Conservation (phyloP, 345 rosid species). For the Arabidopsis suecica region DNA sequence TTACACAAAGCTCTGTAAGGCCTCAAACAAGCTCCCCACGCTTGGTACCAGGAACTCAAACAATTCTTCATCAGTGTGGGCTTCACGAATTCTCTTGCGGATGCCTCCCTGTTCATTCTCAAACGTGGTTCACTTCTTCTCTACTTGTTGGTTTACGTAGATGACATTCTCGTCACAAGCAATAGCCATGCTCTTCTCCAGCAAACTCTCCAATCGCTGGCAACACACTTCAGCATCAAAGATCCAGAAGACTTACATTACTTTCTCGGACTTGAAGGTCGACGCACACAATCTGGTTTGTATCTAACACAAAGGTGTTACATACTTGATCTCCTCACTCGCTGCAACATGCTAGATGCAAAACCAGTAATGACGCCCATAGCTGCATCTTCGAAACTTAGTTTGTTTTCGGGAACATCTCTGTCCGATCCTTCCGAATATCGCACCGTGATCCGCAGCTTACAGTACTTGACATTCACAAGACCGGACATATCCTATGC, state of each 20-base stretch:
- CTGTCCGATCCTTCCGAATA: neutral
- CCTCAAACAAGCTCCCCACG: neutral
- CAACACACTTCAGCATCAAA: no score
- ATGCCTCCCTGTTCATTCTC: no score
- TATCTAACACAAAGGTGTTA: no score
- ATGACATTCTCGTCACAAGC: neutral
- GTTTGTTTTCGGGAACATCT: fast-evolving
- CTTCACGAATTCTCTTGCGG: neutral
- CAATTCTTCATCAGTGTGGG: fast-evolving
- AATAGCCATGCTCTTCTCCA: no score
- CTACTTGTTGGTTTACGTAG: neutral
- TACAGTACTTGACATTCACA: neutral
- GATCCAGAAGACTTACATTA: no score
- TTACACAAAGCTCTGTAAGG: neutral
- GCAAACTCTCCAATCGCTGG: neutral
- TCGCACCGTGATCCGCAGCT: neutral
- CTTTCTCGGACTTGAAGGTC: no score
- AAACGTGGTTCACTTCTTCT: no score
- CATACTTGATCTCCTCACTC: no score
- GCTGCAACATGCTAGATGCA: neutral
- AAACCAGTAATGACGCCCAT: neutral
- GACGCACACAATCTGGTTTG: no score
- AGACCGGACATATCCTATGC: neutral
- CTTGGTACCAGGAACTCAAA: neutral
- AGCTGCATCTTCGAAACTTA: neutral